phyloP scores from a whole-genome alignment of 2,329 filamentous ascomycete species.

The Fusarium nematophilum region DNA sequence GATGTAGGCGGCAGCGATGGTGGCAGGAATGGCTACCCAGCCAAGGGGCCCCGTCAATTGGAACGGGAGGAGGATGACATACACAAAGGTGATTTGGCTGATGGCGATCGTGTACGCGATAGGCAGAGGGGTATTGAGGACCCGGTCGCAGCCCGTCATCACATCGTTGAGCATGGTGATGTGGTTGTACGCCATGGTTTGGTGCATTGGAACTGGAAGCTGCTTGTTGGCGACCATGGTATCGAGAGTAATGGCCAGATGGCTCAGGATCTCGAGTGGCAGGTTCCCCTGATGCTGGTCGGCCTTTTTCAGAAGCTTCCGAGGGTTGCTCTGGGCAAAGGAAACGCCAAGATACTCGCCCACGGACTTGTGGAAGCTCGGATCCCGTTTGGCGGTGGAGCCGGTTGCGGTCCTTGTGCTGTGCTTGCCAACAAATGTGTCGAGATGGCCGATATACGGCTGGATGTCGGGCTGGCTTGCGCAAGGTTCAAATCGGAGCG shows the following conservation, averaged over 20 bases:
- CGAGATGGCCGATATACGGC: conserved; percentile 75
- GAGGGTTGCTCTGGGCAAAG: conserved; percentile 81
- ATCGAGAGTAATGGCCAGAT: conserved; percentile 75
- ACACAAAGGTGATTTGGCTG: conserved; percentile 87
- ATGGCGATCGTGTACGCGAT: conserved; percentile 87
- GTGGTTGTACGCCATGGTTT: conserved; percentile 70
- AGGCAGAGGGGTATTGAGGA: conserved; percentile 84
- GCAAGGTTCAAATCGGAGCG: conserved; percentile 85
- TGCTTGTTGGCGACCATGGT: conserved; percentile 66
- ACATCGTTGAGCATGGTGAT: conserved; percentile 76
- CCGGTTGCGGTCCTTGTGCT: no score
- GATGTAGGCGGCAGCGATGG: conserved; percentile 79
- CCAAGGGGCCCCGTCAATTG: conserved; percentile 73
- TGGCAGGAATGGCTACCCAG: conserved; percentile 84
- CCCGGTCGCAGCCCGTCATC: conserved; percentile 77
- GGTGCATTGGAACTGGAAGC: conserved; percentile 66
- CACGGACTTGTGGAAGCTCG: conserved; percentile 68
- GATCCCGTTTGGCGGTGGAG: no score
- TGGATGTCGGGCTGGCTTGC: conserved; percentile 79
- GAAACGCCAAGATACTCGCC: conserved; percentile 81
- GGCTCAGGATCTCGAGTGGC: conserved; percentile 81
- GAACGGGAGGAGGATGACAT: conserved; percentile 83
- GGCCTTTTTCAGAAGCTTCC: conserved; percentile 79
- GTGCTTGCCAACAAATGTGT: conserved; percentile 77
- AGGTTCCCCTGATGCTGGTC: conserved; percentile 81